These are phyloP conservation scores for Tylopilus balloui DNA, from an alignment of 768 basidiomycete species.

Conservation along the genomic window DNA sequence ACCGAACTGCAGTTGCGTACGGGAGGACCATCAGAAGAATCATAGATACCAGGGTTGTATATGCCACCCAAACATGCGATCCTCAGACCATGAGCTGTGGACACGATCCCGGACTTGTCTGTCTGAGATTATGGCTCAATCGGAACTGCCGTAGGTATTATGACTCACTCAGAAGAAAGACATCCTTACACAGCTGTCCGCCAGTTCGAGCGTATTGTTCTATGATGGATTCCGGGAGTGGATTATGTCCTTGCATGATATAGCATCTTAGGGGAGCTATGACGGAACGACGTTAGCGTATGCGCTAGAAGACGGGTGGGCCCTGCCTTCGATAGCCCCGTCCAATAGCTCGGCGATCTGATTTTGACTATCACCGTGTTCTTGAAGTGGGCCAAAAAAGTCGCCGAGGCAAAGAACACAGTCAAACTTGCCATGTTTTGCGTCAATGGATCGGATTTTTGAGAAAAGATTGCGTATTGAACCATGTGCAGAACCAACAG, in stretches of 20 bases:
- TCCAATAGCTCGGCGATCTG: conserved; percentile 59
- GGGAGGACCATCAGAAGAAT: conserved; percentile 56
- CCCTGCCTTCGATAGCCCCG: conserved; percentile 62
- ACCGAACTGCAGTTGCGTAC: conserved; percentile 37
- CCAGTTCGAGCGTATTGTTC: conserved; percentile 71
- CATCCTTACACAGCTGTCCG: conserved; percentile 76
- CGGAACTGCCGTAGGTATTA: neutral
- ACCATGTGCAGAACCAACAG: conserved; percentile 78
- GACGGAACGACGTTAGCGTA: conserved; percentile 14
- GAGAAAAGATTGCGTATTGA: conserved; percentile 68
- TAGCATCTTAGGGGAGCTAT: conserved; percentile 87
- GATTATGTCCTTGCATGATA: conserved; percentile 82
- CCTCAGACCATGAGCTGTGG: conserved; percentile 72
- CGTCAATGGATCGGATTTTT: conserved; percentile 80
- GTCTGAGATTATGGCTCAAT: conserved; percentile 6
- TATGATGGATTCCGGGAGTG: conserved; percentile 68
- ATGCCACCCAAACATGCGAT: conserved; percentile 84
- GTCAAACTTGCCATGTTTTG: conserved; percentile 92
- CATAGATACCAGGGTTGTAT: conserved; percentile 60
- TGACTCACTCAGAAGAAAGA: conserved; percentile 79
- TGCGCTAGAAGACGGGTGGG: neutral
- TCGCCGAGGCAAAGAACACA: conserved; percentile 78
- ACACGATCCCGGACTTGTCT: conserved; percentile 82
- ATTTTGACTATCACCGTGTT: conserved; percentile 36
- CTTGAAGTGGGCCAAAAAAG: conserved; percentile 67